phyloP scores from a whole-genome alignment of 495 filamentous ascomycete species.

The Antarctomyces pellizariae region DNA sequence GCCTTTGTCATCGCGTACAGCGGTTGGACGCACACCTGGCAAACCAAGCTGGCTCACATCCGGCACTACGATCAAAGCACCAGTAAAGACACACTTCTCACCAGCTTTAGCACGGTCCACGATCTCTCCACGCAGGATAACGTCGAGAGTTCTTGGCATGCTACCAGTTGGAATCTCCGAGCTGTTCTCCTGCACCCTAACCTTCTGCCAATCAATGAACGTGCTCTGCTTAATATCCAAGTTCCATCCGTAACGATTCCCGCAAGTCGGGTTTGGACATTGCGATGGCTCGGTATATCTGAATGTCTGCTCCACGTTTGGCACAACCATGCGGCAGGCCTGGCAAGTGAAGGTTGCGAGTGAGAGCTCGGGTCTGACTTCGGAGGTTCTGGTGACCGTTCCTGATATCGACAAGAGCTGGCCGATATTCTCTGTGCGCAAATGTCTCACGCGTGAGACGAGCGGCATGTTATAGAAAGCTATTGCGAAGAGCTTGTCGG shows the following conservation, averaged over 20 bases:
- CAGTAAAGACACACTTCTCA: slow-evolving; percentile 94
- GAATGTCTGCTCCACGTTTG: slow-evolving; percentile 93
- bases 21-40: slow-evolving; percentile 63
- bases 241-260: slow-evolving; percentile 75
- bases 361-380: slow-evolving; percentile 83
- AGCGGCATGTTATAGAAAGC: slow-evolving; percentile 94
- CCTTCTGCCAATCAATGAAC: slow-evolving; percentile 98
- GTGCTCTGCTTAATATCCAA: slow-evolving; percentile 92
- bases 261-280: slow-evolving; percentile 80
- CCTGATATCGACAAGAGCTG: slow-evolving; percentile 85
- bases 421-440: slow-evolving; percentile 80
- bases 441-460: slow-evolving; percentile 71
- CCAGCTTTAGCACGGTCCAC: slow-evolving; percentile 93
- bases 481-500: slow-evolving; percentile 83
- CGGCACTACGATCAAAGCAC: slow-evolving; percentile 85
- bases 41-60: slow-evolving; percentile 90
- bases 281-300: slow-evolving; percentile 90
- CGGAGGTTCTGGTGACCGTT: slow-evolving; percentile 87
- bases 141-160: slow-evolving; percentile 95
- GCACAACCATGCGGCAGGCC: slow-evolving; percentile 51
- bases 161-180: slow-evolving; percentile 95
- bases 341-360: slow-evolving; percentile 87
- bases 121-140: slow-evolving; percentile 94
- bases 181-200: slow-evolving; percentile 90
- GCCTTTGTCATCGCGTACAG: slow-evolving; percentile 59